Base-by-base conservation (phyloP, 73 alveolate genomes). In the Blepharisma japonicum region DNA sequence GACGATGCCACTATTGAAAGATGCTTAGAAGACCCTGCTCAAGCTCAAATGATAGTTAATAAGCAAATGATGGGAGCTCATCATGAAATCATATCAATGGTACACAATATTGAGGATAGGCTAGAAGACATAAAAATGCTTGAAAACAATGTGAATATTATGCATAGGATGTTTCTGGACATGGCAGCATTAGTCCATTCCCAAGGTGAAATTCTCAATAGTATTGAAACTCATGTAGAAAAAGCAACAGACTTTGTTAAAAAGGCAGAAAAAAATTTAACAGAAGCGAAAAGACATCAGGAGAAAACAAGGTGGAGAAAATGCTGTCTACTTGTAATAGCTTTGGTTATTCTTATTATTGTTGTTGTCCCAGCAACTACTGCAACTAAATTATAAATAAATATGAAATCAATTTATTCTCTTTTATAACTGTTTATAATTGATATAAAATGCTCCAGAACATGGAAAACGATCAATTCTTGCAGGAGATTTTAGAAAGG, bases 201-300 rank as follows among this genome's bases (percentile, higher is more conserved):
- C 6, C 80, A 70, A n/a, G 66, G 68, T 7, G 80, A 70, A 45
- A 9, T 70, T 11, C 61, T 70, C 32, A 70, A 45, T 70, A 39
- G 66, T 39, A 25, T 70, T 7, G 80, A 70, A 45, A 45, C 11
- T 14, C 56, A 70, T 70, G 80, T 70, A 9, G 80, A 39, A 14
- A 45, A 70, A 45, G 80, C 80, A 23, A 54, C 77, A 20, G 80
- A 70, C 20, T 39, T 14, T 70, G 80, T 70, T 18, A 70, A 70
- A 47, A 18, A 70, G 45, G 80, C 55, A 45, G 80, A 39, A 70
- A 47, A 70, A 45, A 54, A 18, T 7, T 45, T 70, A 14, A 54
- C 27, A 9, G 66, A 70, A 70, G 80, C 80, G 2, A 70, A 70
- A 18, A 39, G 27, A 25, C 61, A 18, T 14, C 66, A 70, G 80